Evolutionary conservation across 2,329 filamentous ascomycete genomes (phyloP), one percentile per base, ranked within the genome.

Genomic region (Metarhizium guizhouense): DNA sequence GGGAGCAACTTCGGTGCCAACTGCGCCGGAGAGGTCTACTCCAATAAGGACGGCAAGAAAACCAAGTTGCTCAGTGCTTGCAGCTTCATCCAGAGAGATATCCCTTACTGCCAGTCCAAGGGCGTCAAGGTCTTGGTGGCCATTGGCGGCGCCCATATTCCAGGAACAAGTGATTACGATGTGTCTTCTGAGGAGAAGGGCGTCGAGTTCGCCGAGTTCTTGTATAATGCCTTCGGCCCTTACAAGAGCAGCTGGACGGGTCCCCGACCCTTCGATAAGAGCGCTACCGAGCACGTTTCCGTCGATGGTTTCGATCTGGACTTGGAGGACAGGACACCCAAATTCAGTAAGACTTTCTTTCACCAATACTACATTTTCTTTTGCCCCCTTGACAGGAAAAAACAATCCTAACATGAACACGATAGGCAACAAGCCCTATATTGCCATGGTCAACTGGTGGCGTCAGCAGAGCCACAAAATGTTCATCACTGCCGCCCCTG

Each of bases 301-400:
- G 62, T 76, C 50, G 72, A 76, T 55, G 74, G 74, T 43, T 76
- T 74, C 55, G 72, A 75, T 57, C 70, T 76, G 59, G 73, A 76
- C 53, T 65, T 76, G 11, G 72, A 76, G 62, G 57, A 61, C 18
- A 52, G 59, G 42, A 8, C 42, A 20, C 6, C n/a, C 3, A 18
- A 4, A 6, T 61, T 68, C 32, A 59, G 71, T 72, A 61, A 59
- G 68, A 55, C 20, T 43, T 10, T 32, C 34, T 8, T 20, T 14
- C 29, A 3, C 32, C 1, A 25, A 25, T 47, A 14, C 6, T 38
- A 13, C n/a, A 25, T 6, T 47, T 14, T 3, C 3, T 11, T 6
- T n/a, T 2, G 18, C 6, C 6, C 53, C 48, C 45, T 56, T 56
- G 49, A 40, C 29, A 25, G 25, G 4, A 25, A 25, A n/a, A 36